These are phyloP conservation scores for Tremella fuciformis DNA, from an alignment of 768 basidiomycete species.

Conservation along the genomic window DNA sequence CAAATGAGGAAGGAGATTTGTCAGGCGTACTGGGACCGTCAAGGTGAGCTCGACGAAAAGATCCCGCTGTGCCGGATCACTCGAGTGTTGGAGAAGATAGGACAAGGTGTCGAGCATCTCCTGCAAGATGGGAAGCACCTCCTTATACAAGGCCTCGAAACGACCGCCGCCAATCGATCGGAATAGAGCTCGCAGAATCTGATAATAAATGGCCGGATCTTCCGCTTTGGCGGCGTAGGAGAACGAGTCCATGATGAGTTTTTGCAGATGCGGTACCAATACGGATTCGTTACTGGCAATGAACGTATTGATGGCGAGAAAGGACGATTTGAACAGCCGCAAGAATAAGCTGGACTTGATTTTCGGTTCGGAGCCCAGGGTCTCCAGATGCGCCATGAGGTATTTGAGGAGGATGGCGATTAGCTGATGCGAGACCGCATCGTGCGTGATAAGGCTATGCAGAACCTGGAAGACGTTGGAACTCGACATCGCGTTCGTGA, in stretches of 20 bases:
- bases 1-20: slow-evolving; percentile 91
- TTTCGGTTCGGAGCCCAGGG: slow-evolving; percentile 74
- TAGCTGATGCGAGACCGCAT: slow-evolving; percentile 70
- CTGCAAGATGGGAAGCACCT: slow-evolving; percentile 89
- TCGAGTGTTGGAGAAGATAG: slow-evolving; percentile 78
- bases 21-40: slow-evolving; percentile 90
- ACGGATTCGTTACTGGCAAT: slow-evolving; percentile 81
- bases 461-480: slow-evolving; percentile 77
- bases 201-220: slow-evolving; percentile 88
- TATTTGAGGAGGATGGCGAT: slow-evolving; percentile 85
- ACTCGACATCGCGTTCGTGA: slow-evolving; percentile 72
- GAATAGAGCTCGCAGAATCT: slow-evolving; percentile 86
- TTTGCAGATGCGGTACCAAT: slow-evolving; percentile 85
- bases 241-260: slow-evolving; percentile 93
- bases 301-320: slow-evolving; percentile 73
- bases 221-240: slow-evolving; percentile 86
- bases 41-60: slow-evolving; percentile 96
- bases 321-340: slow-evolving; percentile 92
- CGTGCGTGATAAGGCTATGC: slow-evolving; percentile 75
- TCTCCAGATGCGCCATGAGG: slow-evolving; percentile 73
- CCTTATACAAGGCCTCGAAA: slow-evolving; percentile 91
- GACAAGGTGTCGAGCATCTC: slow-evolving; percentile 96
- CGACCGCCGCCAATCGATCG: slow-evolving; percentile 75
- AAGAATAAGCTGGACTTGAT: slow-evolving; percentile 77
- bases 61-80: slow-evolving; percentile 67